phyloP scores from a whole-genome alignment of 805 yeast species.

The Yarrowia osloensis region DNA sequence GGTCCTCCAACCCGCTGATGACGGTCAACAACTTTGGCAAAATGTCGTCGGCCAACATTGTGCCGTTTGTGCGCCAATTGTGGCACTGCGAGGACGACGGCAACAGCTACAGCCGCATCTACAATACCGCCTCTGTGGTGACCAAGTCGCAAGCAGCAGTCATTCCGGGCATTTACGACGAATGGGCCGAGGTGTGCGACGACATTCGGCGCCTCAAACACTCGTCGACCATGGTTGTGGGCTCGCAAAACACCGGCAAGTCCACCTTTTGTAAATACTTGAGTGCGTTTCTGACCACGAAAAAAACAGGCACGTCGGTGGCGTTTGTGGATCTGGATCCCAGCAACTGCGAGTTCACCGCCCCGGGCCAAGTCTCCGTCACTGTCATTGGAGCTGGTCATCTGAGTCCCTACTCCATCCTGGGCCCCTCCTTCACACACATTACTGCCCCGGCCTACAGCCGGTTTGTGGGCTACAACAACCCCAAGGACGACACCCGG shows the following conservation, averaged over 20 bases:
- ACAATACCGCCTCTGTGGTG: slow-evolving; percentile 6
- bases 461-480: slow-evolving; percentile 30
- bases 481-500: slow-evolving; percentile 12
- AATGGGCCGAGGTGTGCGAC: slow-evolving; percentile 16
- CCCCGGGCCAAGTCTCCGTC: slow-evolving; percentile 16
- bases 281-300: not conserved
- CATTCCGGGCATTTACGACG: not conserved
- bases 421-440: slow-evolving; percentile 18
- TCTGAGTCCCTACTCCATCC: not conserved
- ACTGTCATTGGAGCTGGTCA: not conserved
- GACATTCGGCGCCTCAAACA: slow-evolving; percentile 6
- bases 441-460: not conserved
- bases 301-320: not conserved
- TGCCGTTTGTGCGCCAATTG: slow-evolving; percentile 8
- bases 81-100: not conserved
- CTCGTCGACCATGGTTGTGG: slow-evolving; percentile 7
- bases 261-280: slow-evolving; percentile 15
- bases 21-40: slow-evolving; percentile 3
- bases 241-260: slow-evolving; percentile 21
- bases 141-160: not conserved
- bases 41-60: slow-evolving; percentile 6
- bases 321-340: slow-evolving; percentile 28
- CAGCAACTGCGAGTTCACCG: slow-evolving; percentile 12
- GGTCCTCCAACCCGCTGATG: not conserved
- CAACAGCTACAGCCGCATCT: slow-evolving; percentile 8